Conservation (phyloP, 805 yeast species). For the Kodamaea kakaduensis region DNA sequence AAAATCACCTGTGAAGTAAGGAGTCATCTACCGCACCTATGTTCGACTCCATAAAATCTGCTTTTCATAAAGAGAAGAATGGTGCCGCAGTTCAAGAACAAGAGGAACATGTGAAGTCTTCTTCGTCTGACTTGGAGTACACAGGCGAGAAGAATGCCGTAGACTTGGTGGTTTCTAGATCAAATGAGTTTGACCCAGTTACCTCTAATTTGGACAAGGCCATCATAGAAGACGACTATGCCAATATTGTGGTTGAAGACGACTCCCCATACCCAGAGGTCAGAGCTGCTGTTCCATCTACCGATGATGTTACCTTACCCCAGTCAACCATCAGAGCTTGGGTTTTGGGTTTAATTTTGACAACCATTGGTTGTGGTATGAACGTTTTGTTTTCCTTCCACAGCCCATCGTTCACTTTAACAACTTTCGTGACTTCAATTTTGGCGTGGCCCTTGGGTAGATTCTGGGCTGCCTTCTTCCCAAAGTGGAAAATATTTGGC, state of each 20-base stretch:
- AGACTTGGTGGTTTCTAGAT: conserved; percentile 13
- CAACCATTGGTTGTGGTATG: conserved; percentile 54
- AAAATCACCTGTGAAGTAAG: too few species aligned
- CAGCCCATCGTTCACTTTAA: conserved; percentile 49
- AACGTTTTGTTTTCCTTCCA: conserved; percentile 58
- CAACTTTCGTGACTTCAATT: conserved; percentile 53
- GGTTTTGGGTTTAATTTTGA: conserved; percentile 47
- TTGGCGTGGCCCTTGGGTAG: conserved; percentile 59
- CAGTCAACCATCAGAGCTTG: conserved; percentile 56
- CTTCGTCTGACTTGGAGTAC: conserved; percentile 6
- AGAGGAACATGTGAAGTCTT: conserved; percentile 3
- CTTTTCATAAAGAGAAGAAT: conserved; percentile 7
- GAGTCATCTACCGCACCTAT: too few species aligned
- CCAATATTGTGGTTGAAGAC: conserved; percentile 39
- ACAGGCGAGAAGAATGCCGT: conserved; percentile 5
- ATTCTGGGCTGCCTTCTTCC: conserved; percentile 38
- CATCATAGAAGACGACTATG: conserved; percentile 30
- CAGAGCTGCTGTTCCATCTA: conserved; percentile 54
- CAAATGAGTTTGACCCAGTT: conserved; percentile 33
- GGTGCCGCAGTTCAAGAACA: conserved; percentile 1
- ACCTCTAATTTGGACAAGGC: conserved; percentile 23
- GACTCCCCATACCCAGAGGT: conserved; percentile 65
- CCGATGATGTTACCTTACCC: conserved; percentile 46
- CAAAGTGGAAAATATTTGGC: conserved; percentile 34
- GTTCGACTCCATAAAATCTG: conserved; percentile 6